phyloP scores from a whole-genome alignment of 768 basidiomycete species.

The Austroboletus eburneus region DNA sequence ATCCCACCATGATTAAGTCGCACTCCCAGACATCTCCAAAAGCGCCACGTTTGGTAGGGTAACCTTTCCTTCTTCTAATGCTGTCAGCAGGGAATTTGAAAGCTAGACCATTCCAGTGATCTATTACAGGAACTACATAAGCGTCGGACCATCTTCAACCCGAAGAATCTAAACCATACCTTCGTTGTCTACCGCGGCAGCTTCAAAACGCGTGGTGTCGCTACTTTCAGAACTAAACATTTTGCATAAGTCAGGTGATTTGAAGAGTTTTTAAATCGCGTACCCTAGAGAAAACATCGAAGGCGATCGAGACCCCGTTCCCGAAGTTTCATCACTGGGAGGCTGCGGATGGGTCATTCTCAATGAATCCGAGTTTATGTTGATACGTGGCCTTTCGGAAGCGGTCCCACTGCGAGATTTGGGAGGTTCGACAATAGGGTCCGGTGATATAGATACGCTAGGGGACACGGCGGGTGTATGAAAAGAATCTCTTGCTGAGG shows the following conservation, averaged over 20 bases:
- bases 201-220: conserved; percentile 8
- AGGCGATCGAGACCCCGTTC: neutral
- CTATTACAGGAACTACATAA: conserved; percentile 4
- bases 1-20: conserved; percentile 7
- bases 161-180: neutral
- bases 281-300: conserved; percentile 11
- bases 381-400: neutral
- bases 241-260: neutral
- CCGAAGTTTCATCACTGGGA: conserved; percentile 1
- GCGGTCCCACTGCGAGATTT: neutral
- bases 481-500: conserved; percentile 5
- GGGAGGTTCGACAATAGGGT: conserved; percentile 13
- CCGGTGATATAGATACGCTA: conserved; percentile 2
- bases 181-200: conserved; percentile 7
- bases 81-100: conserved; percentile 1
- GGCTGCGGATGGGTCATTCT: neutral
- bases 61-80: conserved; percentile 5
- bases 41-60: conserved; percentile 6
- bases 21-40: conserved; percentile 26
- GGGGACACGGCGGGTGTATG: conserved; percentile 10
- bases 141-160: too few species aligned
- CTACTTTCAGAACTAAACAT: conserved; percentile 9
- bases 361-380: neutral
- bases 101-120: neutral
- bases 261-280: neutral